Evolutionary conservation across 805 yeast species (phyloP).

Genomic region (Suhomyces faveliae): DNA sequence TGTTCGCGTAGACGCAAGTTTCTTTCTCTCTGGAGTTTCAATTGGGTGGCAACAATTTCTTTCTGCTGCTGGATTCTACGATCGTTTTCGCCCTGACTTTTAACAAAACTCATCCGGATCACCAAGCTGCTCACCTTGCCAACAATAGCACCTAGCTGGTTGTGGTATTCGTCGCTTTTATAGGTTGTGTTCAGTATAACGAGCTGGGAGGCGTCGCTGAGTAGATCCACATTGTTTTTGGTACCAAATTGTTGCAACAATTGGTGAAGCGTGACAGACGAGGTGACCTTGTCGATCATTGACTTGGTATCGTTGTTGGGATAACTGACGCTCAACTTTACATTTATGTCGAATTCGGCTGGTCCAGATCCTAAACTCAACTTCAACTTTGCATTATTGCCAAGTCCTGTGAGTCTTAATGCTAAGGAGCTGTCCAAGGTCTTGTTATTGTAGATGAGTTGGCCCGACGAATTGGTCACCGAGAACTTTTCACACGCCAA

Average conservation of each 20-base stretch:
- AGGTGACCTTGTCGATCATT: slow-evolving; percentile 10
- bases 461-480: slow-evolving; percentile 21
- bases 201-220: slow-evolving; percentile 10
- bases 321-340: slow-evolving; percentile 16
- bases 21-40: slow-evolving; percentile 17
- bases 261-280: slow-evolving; percentile 17
- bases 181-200: slow-evolving; percentile 15
- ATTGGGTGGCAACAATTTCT: slow-evolving; percentile 17
- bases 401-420: slow-evolving; percentile 29
- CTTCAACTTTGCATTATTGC: slow-evolving; percentile 33
- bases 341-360: slow-evolving; percentile 12
- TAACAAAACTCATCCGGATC: slow-evolving; percentile 21
- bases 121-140: slow-evolving; percentile 24
- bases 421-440: slow-evolving; percentile 32
- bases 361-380: slow-evolving; percentile 16
- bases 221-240: slow-evolving; percentile 15
- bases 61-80: slow-evolving; percentile 21
- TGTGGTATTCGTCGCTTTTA: slow-evolving; percentile 10
- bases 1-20: slow-evolving; percentile 9
- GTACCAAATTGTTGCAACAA: slow-evolving; percentile 19
- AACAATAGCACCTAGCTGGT: slow-evolving; percentile 17
- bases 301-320: slow-evolving; percentile 6
- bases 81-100: slow-evolving; percentile 10
- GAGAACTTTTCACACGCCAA: slow-evolving; percentile 26
- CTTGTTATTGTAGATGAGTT: slow-evolving; percentile 27